A percentile compares a stretch with the other conserved stretches of the same genome.
Conservation (phyloP, 192 early-diverging fungal genomes). For the Coemansia sp. region DNA sequence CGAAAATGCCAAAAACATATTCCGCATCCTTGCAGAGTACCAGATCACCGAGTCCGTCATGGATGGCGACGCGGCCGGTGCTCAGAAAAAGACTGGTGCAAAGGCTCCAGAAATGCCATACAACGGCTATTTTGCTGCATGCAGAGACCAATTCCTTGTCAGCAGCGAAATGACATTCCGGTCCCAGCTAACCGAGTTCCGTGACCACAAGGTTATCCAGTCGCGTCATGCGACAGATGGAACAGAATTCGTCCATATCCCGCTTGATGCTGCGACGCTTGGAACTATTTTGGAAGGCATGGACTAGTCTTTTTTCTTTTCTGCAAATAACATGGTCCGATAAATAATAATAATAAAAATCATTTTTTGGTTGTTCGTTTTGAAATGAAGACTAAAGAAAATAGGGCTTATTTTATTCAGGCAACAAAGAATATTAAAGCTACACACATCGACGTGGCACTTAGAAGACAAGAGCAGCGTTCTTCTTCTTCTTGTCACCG, state of each 20-base stretch:
- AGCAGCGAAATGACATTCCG: constrained; percentile 81
- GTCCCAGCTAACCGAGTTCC: constrained; percentile 90
- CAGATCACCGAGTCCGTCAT: constrained; percentile 61
- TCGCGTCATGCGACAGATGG: constrained; percentile 53
- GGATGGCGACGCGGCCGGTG: constrained; percentile 21
- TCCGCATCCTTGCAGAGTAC: constrained; percentile 80
- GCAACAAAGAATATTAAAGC: background rate
- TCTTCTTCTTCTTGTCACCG: constrained; percentile 97
- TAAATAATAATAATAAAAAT: no score
- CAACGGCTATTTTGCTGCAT: constrained; percentile 65
- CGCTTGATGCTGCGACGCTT: constrained; percentile 65
- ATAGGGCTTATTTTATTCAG: constrained; percentile 8
- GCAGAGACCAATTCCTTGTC: constrained; percentile 81
- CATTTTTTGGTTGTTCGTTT: background rate
- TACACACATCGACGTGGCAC: constrained; percentile 10
- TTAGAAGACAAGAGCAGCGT: constrained; percentile 89
- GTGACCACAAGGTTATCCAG: constrained; percentile 86
- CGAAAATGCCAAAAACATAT: constrained; percentile 82
- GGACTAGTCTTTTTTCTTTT: constrained; percentile 20
- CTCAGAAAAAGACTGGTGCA: constrained; percentile 30
- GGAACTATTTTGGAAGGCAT: constrained; percentile 70
- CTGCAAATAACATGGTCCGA: background rate
- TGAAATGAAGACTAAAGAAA: background rate
- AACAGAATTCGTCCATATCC: constrained; percentile 52
- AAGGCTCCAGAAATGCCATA: constrained; percentile 61